A percentile compares a stretch with the other conserved stretches of the same genome.
Conservation (phyloP, 768 basidiomycete species). For the Pleurotus sapidus region DNA sequence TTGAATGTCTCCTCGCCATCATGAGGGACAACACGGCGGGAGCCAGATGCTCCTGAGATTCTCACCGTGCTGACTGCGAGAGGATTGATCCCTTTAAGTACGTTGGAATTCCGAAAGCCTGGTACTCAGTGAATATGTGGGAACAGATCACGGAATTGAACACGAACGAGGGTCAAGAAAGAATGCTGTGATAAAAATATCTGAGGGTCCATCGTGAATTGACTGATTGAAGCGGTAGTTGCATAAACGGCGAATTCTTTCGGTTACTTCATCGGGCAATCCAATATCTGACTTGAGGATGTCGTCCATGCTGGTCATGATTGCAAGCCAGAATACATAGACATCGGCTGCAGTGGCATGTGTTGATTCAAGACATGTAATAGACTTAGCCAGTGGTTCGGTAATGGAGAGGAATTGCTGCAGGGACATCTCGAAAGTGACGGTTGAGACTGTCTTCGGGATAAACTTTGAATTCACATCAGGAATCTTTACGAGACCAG, state of each 20-base stretch:
- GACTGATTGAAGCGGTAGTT: constrained; percentile 24
- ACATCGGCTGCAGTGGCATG: constrained; percentile 25
- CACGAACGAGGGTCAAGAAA: constrained; percentile 29
- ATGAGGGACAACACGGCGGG: neutral
- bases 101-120: constrained; percentile 10
- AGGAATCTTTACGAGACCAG: neutral
- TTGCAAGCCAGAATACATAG: constrained; percentile 32
- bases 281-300: constrained; percentile 10
- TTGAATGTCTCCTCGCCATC: neutral
- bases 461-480: neutral
- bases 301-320: constrained; percentile 19
- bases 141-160: neutral
- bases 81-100: constrained; percentile 9
- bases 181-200: constrained; percentile 27
- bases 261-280: neutral
- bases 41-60: constrained; percentile 4
- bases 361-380: constrained; percentile 29
- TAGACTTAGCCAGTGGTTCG: constrained; percentile 20
- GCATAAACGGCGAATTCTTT: neutral
- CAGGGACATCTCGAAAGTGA: constrained; percentile 18
- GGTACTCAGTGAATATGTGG: neutral
- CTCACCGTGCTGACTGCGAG: constrained; percentile 1
- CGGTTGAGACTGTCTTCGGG: neutral
- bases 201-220: constrained; percentile 24
- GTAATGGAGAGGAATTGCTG: constrained; percentile 22